Percentiles rank a stretch among this genome's conserved stretches.
phyloP scores from a whole-genome alignment of 495 filamentous ascomycete species.

The Cercophora samala region DNA sequence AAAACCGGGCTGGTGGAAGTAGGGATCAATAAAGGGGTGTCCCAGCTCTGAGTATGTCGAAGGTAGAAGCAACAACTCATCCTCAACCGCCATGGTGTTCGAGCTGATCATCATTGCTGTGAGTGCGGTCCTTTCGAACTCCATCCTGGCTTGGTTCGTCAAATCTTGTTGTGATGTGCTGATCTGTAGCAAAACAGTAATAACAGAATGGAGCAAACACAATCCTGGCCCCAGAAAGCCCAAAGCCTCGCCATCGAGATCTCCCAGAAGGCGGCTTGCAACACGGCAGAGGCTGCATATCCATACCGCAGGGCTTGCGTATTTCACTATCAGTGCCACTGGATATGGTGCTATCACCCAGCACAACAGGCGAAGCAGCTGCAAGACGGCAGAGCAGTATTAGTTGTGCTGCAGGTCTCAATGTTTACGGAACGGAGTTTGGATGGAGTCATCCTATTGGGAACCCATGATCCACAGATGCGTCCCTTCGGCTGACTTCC shows the following conservation, averaged over 20 bases:
- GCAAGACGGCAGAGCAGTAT: not conserved
- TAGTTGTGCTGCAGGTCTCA: not conserved
- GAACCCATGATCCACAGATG: not conserved
- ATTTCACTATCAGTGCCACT: not conserved
- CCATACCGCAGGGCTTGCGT: not conserved
- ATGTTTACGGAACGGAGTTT: not conserved
- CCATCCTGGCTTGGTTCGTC: not conserved
- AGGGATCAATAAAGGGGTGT: not conserved
- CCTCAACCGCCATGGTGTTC: not conserved
- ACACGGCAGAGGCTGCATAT: not conserved
- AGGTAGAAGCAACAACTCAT: not conserved
- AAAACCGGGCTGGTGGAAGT: not conserved
- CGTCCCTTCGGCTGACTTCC: not conserved
- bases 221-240: too few species aligned
- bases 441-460: not conserved
- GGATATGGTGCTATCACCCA: not conserved
- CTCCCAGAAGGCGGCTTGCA: not conserved
- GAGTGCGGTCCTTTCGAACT: not conserved
- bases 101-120: not conserved
- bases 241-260: not conserved
- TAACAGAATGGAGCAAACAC: too few species aligned
- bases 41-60: not conserved
- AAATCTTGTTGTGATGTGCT: not conserved
- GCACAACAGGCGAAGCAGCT: not conserved
- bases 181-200: not conserved